phyloP scores from a whole-genome alignment of 1,284 basidiomycete species.

The Cutaneotrichosporon sp. region DNA sequence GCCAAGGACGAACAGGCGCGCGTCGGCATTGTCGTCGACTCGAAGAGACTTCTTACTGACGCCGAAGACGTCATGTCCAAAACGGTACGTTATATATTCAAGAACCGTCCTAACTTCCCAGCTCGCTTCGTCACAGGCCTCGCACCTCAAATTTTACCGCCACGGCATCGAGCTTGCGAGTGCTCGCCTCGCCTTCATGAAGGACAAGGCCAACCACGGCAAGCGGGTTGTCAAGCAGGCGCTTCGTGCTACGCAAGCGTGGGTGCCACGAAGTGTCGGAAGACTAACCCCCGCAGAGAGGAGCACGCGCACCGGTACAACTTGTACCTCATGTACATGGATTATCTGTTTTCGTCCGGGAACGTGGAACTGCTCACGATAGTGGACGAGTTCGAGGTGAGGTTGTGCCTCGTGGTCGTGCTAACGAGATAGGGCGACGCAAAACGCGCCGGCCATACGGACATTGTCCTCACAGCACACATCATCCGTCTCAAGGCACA shows the following conservation, averaged over 20 bases:
- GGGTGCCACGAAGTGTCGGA: no score
- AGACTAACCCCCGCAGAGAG: slow-evolving; percentile 7
- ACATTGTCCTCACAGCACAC: slow-evolving; percentile 25
- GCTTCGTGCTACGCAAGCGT: slow-evolving; percentile 14
- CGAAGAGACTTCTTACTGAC: slow-evolving; percentile 19
- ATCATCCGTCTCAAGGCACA: slow-evolving; percentile 23
- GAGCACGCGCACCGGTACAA: slow-evolving; percentile 27
- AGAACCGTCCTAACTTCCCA: slow-evolving; percentile 7
- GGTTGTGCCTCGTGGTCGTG: slow-evolving; percentile 4
- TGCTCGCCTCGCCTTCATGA: slow-evolving; percentile 23
- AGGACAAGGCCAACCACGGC: slow-evolving; percentile 24
- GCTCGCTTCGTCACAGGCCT: slow-evolving; percentile 22
- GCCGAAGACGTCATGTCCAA: slow-evolving; percentile 22
- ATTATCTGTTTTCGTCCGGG: slow-evolving; percentile 16
- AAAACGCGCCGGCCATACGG: slow-evolving; percentile 12
- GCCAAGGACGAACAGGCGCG: background rate
- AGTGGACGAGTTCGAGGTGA: slow-evolving; percentile 25
- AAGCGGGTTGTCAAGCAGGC: slow-evolving; percentile 27
- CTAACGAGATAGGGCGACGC: no score
- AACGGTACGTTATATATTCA: slow-evolving; percentile 13
- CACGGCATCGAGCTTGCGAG: slow-evolving; percentile 27
- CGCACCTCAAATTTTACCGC: slow-evolving; percentile 18
- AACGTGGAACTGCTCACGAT: slow-evolving; percentile 23
- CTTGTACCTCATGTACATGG: slow-evolving; percentile 26
- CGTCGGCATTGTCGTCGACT: slow-evolving; percentile 11